These are phyloP conservation scores for Fraxinus ornus DNA, from an alignment of 305 asterid genomes.

Conservation along the genomic window DNA sequence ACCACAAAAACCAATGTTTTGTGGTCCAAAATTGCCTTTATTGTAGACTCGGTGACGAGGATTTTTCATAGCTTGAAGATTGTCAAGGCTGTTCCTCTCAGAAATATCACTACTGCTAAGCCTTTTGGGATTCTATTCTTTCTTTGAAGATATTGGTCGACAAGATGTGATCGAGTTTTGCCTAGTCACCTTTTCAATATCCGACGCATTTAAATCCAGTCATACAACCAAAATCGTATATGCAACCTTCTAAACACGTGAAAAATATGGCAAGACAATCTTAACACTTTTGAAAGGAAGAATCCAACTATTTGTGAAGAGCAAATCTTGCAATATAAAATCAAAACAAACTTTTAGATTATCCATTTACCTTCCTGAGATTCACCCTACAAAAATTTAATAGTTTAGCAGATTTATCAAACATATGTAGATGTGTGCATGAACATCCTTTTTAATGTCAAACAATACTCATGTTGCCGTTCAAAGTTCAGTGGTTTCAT, in stretches of 20 bases:
- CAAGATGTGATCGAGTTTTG: constrained; percentile 8
- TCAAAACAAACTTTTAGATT: not conserved
- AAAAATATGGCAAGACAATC: not conserved
- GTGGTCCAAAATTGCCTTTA: constrained; percentile 39
- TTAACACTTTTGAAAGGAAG: not conserved
- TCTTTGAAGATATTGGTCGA: constrained; percentile 22
- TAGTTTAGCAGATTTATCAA: too few relatives aligned
- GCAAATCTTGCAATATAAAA: not conserved
- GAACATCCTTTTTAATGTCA: not conserved
- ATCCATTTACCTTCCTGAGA: not conserved
- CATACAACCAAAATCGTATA: not conserved
- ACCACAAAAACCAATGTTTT: constrained; percentile 68
- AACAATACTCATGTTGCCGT: not conserved
- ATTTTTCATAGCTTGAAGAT: constrained; percentile 43
- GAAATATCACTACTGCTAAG: constrained; percentile 35
- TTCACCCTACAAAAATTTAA: not conserved
- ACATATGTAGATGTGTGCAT: not conserved
- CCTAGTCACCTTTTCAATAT: constrained; percentile 4
- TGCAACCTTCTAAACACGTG: not conserved
- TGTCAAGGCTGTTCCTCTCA: constrained; percentile 27
- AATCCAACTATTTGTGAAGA: not conserved
- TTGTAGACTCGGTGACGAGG: constrained; percentile 58
- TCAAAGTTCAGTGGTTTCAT: not conserved
- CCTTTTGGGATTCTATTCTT: constrained; percentile 42
- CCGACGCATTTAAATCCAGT: constrained; percentile 13